phyloP scores from a whole-genome alignment of 2,329 filamentous ascomycete genomes.

The Nemania sp. region DNA sequence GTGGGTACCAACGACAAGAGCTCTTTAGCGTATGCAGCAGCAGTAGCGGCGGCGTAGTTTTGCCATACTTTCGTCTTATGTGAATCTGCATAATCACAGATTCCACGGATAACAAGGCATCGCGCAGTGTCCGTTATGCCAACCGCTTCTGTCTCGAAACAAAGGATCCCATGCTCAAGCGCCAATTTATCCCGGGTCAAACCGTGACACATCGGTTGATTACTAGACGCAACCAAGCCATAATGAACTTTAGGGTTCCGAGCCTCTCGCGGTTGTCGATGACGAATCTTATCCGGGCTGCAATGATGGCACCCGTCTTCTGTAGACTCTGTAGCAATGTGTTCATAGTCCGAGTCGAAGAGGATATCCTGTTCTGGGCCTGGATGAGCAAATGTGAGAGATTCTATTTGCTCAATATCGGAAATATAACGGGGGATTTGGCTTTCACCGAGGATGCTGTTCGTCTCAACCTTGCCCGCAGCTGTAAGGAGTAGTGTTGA shows the following conservation, averaged over 20 bases:
- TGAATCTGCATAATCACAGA: slow-evolving; percentile 14
- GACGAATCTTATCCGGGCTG: background rate
- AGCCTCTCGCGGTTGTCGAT: background rate
- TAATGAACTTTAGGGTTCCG: background rate
- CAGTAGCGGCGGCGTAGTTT: background rate
- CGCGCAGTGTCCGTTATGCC: background rate
- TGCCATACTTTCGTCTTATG: slow-evolving; percentile 9
- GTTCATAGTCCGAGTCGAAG: slow-evolving; percentile 5
- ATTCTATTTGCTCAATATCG: slow-evolving; percentile 1
- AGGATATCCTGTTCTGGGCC: slow-evolving; percentile 7
- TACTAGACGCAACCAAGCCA: background rate
- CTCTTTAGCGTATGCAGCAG: slow-evolving; percentile 12
- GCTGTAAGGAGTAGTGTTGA: slow-evolving; percentile 3
- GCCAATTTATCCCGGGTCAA: background rate
- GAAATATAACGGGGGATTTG: background rate
- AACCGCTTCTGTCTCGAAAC: background rate
- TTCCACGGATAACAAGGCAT: slow-evolving; percentile 7
- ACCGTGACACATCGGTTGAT: background rate
- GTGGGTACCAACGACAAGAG: background rate
- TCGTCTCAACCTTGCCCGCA: background rate
- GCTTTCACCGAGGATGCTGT: slow-evolving; percentile 6
- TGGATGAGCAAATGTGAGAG: background rate
- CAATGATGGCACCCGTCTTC: background rate
- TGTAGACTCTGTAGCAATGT: background rate
- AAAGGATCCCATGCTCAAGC: background rate